These are phyloP conservation scores for Vigna mungo DNA, from an alignment of 306 rosid species.

Conservation along the genomic window DNA sequence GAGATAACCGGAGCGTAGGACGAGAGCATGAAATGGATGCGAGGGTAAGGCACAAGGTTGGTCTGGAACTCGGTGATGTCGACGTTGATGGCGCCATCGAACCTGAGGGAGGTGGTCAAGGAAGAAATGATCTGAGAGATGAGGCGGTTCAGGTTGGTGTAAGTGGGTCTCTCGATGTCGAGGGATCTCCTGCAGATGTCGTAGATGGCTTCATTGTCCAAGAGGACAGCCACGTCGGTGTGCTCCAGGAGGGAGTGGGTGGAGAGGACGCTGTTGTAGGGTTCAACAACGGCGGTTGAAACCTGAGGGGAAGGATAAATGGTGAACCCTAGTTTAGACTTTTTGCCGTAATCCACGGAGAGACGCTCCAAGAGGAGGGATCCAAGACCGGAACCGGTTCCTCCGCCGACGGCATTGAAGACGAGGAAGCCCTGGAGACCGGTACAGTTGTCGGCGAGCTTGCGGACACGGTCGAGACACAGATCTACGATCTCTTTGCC, in stretches of 20 bases:
- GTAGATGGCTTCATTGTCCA: constrained; percentile 96
- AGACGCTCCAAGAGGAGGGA: constrained; percentile 88
- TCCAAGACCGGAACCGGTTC: constrained; percentile 96
- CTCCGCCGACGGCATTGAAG: constrained; percentile 97
- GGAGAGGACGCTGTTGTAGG: constrained; percentile 96
- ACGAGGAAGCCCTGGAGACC: constrained; percentile 96
- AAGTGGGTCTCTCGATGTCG: constrained; percentile 96
- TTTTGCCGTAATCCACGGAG: constrained; percentile 95
- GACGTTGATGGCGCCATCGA: constrained; percentile 97
- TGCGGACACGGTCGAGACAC: constrained; percentile 91
- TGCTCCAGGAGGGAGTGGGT: constrained; percentile 97
- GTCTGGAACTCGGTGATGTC: constrained; percentile 98
- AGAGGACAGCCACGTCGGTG: constrained; percentile 91
- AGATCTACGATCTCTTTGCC: constrained; percentile 90
- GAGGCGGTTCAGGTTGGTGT: constrained; percentile 89
- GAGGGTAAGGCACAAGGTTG: constrained; percentile 95
- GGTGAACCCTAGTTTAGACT: constrained; percentile 95
- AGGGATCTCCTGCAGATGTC: constrained; percentile 94
- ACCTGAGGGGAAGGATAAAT: constrained; percentile 99
- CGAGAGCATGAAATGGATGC: constrained; percentile 97
- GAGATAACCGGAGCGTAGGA: constrained; percentile 98
- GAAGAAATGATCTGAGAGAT: constrained; percentile 96
- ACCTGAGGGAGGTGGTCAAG: constrained; percentile 92
- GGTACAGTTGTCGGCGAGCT: constrained; percentile 96
- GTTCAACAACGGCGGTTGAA: constrained; percentile 98